These are phyloP conservation scores for Neurospora sp. DNA, from an alignment of 495 filamentous ascomycete species.

Conservation along the genomic window DNA sequence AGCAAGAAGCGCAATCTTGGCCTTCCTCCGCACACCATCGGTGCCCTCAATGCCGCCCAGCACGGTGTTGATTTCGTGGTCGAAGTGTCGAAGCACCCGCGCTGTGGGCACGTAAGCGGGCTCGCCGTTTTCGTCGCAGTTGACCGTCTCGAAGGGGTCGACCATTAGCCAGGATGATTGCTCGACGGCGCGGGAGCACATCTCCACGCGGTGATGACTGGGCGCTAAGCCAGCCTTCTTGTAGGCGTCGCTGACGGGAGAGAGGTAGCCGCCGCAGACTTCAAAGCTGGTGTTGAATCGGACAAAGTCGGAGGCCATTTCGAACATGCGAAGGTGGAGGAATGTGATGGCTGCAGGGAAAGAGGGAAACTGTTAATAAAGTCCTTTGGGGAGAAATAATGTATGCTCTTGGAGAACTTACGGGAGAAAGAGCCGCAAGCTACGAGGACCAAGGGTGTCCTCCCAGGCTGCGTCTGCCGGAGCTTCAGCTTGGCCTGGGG, in stretches of 20 bases:
- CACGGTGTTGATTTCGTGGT: slow-evolving; percentile 75
- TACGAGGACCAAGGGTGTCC: slow-evolving; percentile 72
- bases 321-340: slow-evolving; percentile 89
- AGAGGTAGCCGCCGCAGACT: slow-evolving; percentile 74
- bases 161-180: slow-evolving; percentile 77
- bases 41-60: slow-evolving; percentile 60
- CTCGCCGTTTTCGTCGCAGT: slow-evolving; percentile 47
- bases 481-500: slow-evolving; percentile 59
- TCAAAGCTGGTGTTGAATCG: slow-evolving; percentile 75
- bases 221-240: slow-evolving; percentile 79
- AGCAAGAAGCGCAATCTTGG: slow-evolving; percentile 54
- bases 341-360: slow-evolving; percentile 54
- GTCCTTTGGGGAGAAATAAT: not conserved
- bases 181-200: slow-evolving; percentile 75
- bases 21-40: slow-evolving; percentile 41
- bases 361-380: slow-evolving; percentile 5
- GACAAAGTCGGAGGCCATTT: slow-evolving; percentile 76
- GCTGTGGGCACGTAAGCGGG: slow-evolving; percentile 82
- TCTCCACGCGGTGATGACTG: slow-evolving; percentile 28
- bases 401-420: not conserved
- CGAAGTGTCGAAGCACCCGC: slow-evolving; percentile 78
- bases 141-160: slow-evolving; percentile 54
- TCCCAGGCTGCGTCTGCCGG: slow-evolving; percentile 55
- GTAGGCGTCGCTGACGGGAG: slow-evolving; percentile 59
- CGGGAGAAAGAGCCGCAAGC: slow-evolving; percentile 81